Percentiles rank a stretch among this genome's conserved stretches.
These are phyloP conservation scores for Trametes punicea DNA, from an alignment of 768 basidiomycete species.

Conservation along the genomic window DNA sequence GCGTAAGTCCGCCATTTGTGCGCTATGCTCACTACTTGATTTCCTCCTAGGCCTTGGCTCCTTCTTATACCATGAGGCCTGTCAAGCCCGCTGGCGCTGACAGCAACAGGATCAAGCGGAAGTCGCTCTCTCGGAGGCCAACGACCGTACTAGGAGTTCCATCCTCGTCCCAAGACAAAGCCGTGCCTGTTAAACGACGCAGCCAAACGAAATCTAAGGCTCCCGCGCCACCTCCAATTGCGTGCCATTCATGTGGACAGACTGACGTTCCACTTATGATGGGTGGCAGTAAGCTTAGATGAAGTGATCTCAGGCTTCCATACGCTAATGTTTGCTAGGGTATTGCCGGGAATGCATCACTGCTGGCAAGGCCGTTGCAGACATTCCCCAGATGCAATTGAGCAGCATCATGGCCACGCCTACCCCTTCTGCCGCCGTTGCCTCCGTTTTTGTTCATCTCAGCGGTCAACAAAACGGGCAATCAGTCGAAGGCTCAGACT, in stretches of 20 bases:
- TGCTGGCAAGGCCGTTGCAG: conserved; percentile 40
- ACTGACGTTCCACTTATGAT: conserved; percentile 73
- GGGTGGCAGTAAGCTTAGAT: conserved; percentile 57
- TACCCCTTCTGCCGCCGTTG: no score
- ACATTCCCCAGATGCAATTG: conserved; percentile 26
- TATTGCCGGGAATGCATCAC: conserved; percentile 70
- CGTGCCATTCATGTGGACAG: conserved; percentile 59
- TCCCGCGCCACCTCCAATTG: conserved; percentile 40
- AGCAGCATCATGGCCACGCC: neutral
- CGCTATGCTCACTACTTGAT: neutral
- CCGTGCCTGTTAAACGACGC: conserved; percentile 39
- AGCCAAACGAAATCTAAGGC: conserved; percentile 35
- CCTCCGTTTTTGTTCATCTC: no score
- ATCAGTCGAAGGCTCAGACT: neutral
- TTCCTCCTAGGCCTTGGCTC: conserved; percentile 37
- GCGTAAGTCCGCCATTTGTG: conserved; percentile 37
- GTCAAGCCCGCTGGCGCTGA: conserved; percentile 51
- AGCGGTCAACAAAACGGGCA: no score
- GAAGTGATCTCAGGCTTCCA: neutral
- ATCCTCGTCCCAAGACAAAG: conserved; percentile 1
- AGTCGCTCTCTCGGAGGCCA: conserved; percentile 32
- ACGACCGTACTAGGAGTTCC: neutral
- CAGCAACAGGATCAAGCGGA: conserved; percentile 35
- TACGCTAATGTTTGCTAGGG: conserved; percentile 44
- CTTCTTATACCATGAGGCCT: conserved; percentile 51